Percentiles rank a stretch among this genome's conserved stretches.
Evolutionary conservation across 805 yeast species (phyloP).

Genomic region (Torulaspora gathmanii): DNA sequence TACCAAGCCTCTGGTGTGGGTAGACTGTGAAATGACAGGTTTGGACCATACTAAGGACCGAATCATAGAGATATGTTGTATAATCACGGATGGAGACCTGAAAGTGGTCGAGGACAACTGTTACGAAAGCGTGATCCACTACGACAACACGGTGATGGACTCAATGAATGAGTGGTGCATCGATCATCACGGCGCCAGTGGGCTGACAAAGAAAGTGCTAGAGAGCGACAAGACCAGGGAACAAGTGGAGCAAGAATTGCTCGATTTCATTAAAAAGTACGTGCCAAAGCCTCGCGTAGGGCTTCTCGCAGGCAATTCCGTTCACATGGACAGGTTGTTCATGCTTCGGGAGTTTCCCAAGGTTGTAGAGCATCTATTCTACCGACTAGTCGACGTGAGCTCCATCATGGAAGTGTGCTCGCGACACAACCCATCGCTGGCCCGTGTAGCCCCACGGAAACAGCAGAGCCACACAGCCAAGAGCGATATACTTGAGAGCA

Average conservation of each 20-base stretch:
- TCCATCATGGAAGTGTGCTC: slow-evolving; percentile 72
- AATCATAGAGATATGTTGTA: slow-evolving; percentile 87
- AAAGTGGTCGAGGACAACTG: slow-evolving; percentile 56
- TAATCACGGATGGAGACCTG: slow-evolving; percentile 80
- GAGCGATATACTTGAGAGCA: slow-evolving; percentile 84
- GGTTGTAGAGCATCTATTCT: slow-evolving; percentile 56
- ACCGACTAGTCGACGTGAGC: slow-evolving; percentile 88
- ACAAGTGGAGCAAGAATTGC: slow-evolving; percentile 62
- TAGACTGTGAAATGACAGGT: slow-evolving; percentile 99
- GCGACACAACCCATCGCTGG: slow-evolving; percentile 67
- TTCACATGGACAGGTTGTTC: slow-evolving; percentile 87
- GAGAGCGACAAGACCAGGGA: slow-evolving; percentile 48
- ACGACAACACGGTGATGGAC: slow-evolving; percentile 55
- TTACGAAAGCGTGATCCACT: slow-evolving; percentile 77
- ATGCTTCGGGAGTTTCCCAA: slow-evolving; percentile 79
- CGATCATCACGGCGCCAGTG: slow-evolving; percentile 71
- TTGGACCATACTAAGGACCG: slow-evolving; percentile 72
- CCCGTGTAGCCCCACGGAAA: slow-evolving; percentile 58
- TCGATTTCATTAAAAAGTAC: slow-evolving; percentile 53
- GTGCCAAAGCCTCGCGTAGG: slow-evolving; percentile 54
- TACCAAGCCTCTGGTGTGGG: slow-evolving; percentile 70
- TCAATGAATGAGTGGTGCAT: slow-evolving; percentile 87
- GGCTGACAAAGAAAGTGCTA: slow-evolving; percentile 69
- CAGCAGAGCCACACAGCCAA: slow-evolving; percentile 76
- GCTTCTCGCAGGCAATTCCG: slow-evolving; percentile 83